phyloP scores from a whole-genome alignment of 2,329 filamentous ascomycete species.

The Pseudogymnoascus sp. region DNA sequence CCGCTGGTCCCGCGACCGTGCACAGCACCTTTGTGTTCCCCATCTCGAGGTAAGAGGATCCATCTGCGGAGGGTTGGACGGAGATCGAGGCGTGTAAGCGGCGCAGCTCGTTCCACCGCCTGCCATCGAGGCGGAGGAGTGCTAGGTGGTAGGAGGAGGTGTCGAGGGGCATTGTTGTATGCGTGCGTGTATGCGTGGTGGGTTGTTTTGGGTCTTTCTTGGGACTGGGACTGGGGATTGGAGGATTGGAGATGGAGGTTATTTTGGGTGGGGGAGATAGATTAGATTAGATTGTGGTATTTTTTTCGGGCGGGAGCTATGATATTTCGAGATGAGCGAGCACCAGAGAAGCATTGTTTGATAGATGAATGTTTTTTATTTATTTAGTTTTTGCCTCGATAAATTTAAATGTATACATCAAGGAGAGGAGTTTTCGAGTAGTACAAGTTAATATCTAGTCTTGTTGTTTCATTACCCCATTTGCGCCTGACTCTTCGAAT shows the following conservation, averaged over 20 bases:
- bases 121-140: slow-evolving; percentile 70
- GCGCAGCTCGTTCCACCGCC: slow-evolving; percentile 95
- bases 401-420: slow-evolving; percentile 8
- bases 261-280: slow-evolving; percentile 1
- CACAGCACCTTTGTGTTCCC: slow-evolving; percentile 97
- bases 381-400: neutral
- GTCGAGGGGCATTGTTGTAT: slow-evolving; percentile 72
- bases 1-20: slow-evolving; percentile 76
- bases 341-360: neutral
- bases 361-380: neutral
- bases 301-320: slow-evolving; percentile 5
- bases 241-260: slow-evolving; percentile 6
- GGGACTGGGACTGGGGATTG: neutral
- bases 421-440: slow-evolving; percentile 5
- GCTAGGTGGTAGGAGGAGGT: slow-evolving; percentile 85
- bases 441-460: slow-evolving; percentile 9
- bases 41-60: slow-evolving; percentile 89
- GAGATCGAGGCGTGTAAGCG: slow-evolving; percentile 81
- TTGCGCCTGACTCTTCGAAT: neutral
- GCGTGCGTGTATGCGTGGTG: neutral
- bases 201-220: neutral
- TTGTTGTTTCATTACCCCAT: slow-evolving; percentile 3
- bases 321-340: neutral
- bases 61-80: slow-evolving; percentile 86
- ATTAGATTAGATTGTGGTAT: slow-evolving; percentile 6